Conservation (phyloP, 2,329 filamentous ascomycete genomes). For the Curvularia sp. region DNA sequence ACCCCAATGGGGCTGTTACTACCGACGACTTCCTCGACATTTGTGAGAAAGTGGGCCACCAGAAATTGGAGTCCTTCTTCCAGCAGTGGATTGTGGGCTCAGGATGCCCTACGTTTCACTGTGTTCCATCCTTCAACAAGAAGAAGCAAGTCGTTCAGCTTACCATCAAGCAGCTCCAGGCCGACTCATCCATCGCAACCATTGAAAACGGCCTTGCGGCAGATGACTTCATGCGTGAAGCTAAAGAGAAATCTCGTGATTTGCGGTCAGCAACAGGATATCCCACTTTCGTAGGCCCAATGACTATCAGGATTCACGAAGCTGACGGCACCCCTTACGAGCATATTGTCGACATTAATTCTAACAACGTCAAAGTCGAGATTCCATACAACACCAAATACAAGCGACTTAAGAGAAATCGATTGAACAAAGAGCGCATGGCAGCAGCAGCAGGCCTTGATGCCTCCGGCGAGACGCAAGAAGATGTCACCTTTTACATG, state of each 20-base stretch:
- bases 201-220: conserved; percentile 63
- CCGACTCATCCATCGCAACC: conserved; percentile 34
- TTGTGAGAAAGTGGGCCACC: conserved; percentile 88
- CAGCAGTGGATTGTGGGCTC: conserved; percentile 89
- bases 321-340: conserved; percentile 98
- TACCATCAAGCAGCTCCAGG: conserved; percentile 72
- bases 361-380: conserved; percentile 83
- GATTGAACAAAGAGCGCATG: conserved; percentile 79
- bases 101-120: conserved; percentile 86
- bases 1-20: conserved; percentile 73
- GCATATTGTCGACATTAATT: conserved; percentile 94
- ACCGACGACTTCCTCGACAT: conserved; percentile 79
- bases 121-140: conserved; percentile 93
- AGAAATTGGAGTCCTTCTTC: conserved; percentile 89
- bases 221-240: conserved; percentile 79
- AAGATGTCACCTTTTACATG: conserved; percentile 87
- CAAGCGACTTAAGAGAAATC: conserved; percentile 90
- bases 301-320: conserved; percentile 98
- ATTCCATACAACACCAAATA: conserved; percentile 99
- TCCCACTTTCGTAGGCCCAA: conserved; percentile 88
- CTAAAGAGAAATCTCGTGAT: conserved; percentile 77
- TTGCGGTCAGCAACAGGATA: conserved; percentile 74
- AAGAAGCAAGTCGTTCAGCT: conserved; percentile 96
- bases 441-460: conserved; percentile 69
- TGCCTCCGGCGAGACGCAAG: conserved; percentile 66